Base-by-base conservation (phyloP, 179 eudicot species). In the Spinacia oleracea region DNA sequence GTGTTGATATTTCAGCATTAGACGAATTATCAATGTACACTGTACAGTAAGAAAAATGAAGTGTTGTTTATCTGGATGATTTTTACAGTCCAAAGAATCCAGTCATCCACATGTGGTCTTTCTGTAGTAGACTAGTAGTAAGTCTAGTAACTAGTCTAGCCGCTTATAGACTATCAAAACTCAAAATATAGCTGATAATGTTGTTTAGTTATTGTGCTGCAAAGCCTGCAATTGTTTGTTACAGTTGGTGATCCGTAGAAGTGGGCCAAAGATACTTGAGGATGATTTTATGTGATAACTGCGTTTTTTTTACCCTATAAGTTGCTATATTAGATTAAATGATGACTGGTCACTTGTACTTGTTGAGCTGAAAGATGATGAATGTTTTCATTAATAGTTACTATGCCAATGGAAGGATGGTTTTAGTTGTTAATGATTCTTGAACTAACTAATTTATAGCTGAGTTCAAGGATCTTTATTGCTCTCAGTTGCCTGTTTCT, bases 81-180 rank as follows among this genome's bases (percentile, higher is more conserved):
- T 9, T 70, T 45, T 70, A n/a, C 73, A 23, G 35, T 27, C 25
- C 45, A 25, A 9, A 3, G 2, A 45, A 15, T 5, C 12, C 6
- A 9, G 1, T 29, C 56, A 35, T 8, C n/a, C 32, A 11, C 12
- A 69, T 38, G 23, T 42, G 51, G 48, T 43, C 73, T 16, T 69
- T 69, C 29, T 32, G 40, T 1, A 2, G 32, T 4, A 42, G n/a
- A n/a, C n/a, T 23, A 23, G n/a, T n/a, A n/a, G n/a, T n/a, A n/a
- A n/a, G n/a, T n/a, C n/a, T n/a, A n/a, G 25, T 40, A 67, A 68
- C 20, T 42, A 70, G 35, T 25, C 25, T 70, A 43, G 71, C 71
- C 1, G 9, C 29, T 6, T 43, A 21, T n/a, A n/a, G n/a, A n/a
- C n/a, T n/a, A n/a, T n/a, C n/a, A n/a, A n/a, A n/a, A n/a, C n/a